These are phyloP conservation scores for Rhizopogon vesiculosus DNA, from an alignment of 768 basidiomycete genomes.

Conservation along the genomic window DNA sequence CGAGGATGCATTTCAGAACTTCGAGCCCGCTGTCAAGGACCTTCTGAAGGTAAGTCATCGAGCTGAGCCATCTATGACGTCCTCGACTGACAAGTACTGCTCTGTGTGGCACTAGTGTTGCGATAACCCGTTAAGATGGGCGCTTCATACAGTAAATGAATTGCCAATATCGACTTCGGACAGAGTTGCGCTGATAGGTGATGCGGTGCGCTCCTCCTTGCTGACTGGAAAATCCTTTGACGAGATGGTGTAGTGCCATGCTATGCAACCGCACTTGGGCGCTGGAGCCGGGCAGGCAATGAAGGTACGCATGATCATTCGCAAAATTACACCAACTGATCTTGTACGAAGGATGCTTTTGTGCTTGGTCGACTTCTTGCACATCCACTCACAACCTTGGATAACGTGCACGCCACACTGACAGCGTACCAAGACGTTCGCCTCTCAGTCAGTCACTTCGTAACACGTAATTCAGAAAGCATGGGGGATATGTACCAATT, in stretches of 20 bases:
- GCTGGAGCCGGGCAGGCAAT: slow-evolving; percentile 25
- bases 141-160: slow-evolving; percentile 36
- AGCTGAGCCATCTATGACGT: not conserved
- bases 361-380: slow-evolving; percentile 16
- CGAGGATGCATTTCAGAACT: slow-evolving; percentile 21
- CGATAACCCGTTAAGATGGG: slow-evolving; percentile 37
- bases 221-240: not conserved
- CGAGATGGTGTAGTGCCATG: slow-evolving; percentile 11
- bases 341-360: slow-evolving; percentile 15
- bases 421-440: slow-evolving; percentile 15
- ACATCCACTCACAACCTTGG: slow-evolving; percentile 6
- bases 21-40: slow-evolving; percentile 32
- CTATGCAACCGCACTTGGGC: slow-evolving; percentile 20
- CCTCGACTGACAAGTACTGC: not conserved
- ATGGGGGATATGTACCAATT: slow-evolving; percentile 17
- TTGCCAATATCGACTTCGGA: slow-evolving; percentile 35
- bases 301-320: slow-evolving; percentile 7
- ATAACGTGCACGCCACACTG: slow-evolving; percentile 7
- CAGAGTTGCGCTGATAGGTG: slow-evolving; percentile 43
- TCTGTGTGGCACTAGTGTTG: slow-evolving; percentile 23
- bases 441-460: slow-evolving; percentile 8
- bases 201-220: slow-evolving; percentile 32
- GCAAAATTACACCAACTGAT: no score
- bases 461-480: slow-evolving; percentile 13
- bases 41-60: slow-evolving; percentile 21